Conservation (phyloP, 1,139 yeast genomes). For the Zygotorulaspora mrakii region DNA sequence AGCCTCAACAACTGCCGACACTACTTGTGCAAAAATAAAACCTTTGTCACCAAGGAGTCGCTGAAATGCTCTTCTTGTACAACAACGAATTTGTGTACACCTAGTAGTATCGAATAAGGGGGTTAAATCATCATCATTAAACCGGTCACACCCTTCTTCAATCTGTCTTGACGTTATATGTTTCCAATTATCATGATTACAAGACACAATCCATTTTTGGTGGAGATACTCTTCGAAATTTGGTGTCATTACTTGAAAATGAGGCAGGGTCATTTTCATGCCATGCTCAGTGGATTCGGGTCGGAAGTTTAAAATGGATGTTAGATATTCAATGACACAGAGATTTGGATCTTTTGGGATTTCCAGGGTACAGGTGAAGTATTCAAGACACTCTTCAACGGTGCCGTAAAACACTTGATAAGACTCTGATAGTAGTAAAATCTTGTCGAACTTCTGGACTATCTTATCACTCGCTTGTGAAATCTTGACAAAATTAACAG, state of each 20-base stretch:
- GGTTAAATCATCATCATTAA: slow-evolving; percentile 41
- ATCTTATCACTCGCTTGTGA: slow-evolving; percentile 52
- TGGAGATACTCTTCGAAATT: slow-evolving; percentile 63
- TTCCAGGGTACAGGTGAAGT: slow-evolving; percentile 45
- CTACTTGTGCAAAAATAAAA: slow-evolving; percentile 42
- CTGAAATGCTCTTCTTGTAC: slow-evolving; percentile 44
- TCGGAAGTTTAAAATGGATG: slow-evolving; percentile 48
- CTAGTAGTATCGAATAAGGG: slow-evolving; percentile 38
- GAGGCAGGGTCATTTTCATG: slow-evolving; percentile 2
- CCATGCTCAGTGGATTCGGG: slow-evolving; percentile 39
- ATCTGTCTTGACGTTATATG: slow-evolving; percentile 44
- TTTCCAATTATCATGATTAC: slow-evolving; percentile 42
- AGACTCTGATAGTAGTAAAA: slow-evolving; percentile 44
- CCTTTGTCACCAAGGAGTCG: slow-evolving; percentile 46
- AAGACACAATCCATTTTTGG: slow-evolving; percentile 57
- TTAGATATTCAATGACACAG: slow-evolving; percentile 52
- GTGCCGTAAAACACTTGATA: slow-evolving; percentile 47
- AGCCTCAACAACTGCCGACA: slow-evolving; percentile 46
- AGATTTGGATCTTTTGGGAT: slow-evolving; percentile 49
- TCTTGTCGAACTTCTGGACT: slow-evolving; percentile 47
- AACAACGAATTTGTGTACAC: slow-evolving; percentile 42
- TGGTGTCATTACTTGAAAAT: slow-evolving; percentile 43
- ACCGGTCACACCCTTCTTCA: slow-evolving; percentile 17
- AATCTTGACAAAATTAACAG: slow-evolving; percentile 47
- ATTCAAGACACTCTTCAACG: slow-evolving; percentile 41